phyloP scores from a whole-genome alignment of 805 yeast genomes.

The Kuraishia borneana region DNA sequence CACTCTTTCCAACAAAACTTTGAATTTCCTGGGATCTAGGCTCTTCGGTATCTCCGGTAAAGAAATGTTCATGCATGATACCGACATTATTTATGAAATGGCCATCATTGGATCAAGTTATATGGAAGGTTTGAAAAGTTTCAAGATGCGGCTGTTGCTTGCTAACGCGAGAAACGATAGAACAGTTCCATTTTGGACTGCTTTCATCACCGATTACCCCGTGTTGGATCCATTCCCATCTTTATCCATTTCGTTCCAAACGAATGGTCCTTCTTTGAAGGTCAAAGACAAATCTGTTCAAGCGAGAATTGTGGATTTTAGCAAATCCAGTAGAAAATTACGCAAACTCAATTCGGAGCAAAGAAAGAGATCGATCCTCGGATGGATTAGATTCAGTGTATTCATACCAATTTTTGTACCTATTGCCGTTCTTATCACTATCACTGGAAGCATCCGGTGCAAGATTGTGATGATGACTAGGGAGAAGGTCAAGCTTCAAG shows the following conservation, averaged over 20 bases:
- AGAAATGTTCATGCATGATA: constrained; percentile 53
- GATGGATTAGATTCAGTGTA: constrained; percentile 9
- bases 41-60: constrained; percentile 59
- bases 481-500: background rate
- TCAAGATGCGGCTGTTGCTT: constrained; percentile 45
- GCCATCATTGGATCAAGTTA: constrained; percentile 41
- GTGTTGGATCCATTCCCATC: constrained; percentile 57
- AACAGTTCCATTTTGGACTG: constrained; percentile 79
- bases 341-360: too few relatives aligned
- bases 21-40: constrained; percentile 44
- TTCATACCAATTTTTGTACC: constrained; percentile 42
- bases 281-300: constrained; percentile 22
- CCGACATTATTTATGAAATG: constrained; percentile 36
- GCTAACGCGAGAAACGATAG: constrained; percentile 79
- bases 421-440: constrained; percentile 21
- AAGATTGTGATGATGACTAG: background rate
- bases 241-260: constrained; percentile 35
- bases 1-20: constrained; percentile 15
- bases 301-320: constrained; percentile 44
- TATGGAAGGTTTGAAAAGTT: constrained; percentile 41
- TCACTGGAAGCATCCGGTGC: constrained; percentile 9
- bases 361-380: too few relatives aligned
- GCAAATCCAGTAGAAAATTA: constrained; percentile 13
- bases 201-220: constrained; percentile 60
- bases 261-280: constrained; percentile 27